These are phyloP conservation scores for Colletotrichum sublineola DNA, from an alignment of 2,329 filamentous ascomycete genomes.

Conservation along the genomic window DNA sequence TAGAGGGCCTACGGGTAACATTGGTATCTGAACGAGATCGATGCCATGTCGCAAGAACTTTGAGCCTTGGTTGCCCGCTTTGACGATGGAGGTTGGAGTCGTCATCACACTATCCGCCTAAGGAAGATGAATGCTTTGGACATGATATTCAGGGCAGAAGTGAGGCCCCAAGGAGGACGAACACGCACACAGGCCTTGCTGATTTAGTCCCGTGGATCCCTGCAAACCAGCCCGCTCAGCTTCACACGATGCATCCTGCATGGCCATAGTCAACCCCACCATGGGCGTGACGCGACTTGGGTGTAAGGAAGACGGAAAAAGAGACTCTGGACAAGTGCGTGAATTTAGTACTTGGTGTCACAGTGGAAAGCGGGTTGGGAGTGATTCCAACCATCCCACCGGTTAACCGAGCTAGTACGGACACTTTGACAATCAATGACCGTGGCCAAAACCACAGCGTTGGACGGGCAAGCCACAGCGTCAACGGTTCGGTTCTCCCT, in stretches of 20 bases:
- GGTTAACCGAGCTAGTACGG: neutral
- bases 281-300: slow-evolving; percentile 7
- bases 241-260: slow-evolving; percentile 11
- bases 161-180: slow-evolving; percentile 3
- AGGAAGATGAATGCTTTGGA: too few relatives aligned
- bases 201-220: neutral
- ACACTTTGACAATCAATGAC: neutral
- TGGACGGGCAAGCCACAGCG: slow-evolving; percentile 24
- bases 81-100: too few relatives aligned
- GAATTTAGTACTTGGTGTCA: too few relatives aligned
- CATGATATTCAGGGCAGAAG: slow-evolving; percentile 22
- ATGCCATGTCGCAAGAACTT: neutral
- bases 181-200: slow-evolving; percentile 6
- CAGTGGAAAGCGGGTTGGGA: neutral
- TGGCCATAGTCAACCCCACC: neutral
- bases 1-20: neutral
- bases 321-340: neutral
- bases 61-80: too few relatives aligned
- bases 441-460: neutral
- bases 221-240: slow-evolving; percentile 2
- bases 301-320: neutral
- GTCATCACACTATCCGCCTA: too few relatives aligned
- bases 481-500: slow-evolving; percentile 26
- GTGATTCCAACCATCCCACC: neutral
- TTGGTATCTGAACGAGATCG: neutral